Evolutionary conservation across 192 early-diverging fungal species (phyloP).

Genomic region (Dispira parvispora): DNA sequence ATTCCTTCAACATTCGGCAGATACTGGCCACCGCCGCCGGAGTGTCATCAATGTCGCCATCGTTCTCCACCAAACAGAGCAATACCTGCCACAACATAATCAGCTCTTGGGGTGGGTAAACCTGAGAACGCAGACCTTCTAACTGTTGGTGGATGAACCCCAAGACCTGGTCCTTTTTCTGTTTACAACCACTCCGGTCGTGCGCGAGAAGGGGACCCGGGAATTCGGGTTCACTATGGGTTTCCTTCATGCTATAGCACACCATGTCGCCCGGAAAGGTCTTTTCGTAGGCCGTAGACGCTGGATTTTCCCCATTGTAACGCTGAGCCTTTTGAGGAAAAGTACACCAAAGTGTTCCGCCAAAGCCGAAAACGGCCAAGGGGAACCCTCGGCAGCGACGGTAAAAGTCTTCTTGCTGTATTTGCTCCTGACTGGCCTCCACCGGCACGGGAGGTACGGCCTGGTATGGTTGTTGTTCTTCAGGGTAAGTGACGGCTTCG

Average conservation of each 20-base stretch:
- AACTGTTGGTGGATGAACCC: not conserved
- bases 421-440: not conserved
- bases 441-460: not conserved
- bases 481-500: too few species aligned
- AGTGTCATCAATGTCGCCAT: not conserved
- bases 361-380: not conserved
- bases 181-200: not conserved
- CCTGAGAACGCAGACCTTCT: not conserved
- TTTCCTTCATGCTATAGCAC: not conserved
- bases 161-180: constrained; percentile 5
- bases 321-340: not conserved
- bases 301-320: not conserved
- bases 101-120: not conserved
- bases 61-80: not conserved
- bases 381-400: constrained; percentile 8
- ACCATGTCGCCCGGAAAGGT: not conserved
- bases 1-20: not conserved
- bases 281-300: not conserved
- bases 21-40: not conserved
- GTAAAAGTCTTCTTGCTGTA: constrained; percentile 6
- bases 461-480: too few species aligned
- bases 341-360: constrained; percentile 1
- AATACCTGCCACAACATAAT: not conserved
- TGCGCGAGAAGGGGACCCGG: not conserved
- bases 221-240: not conserved